A percentile compares a stretch with the other conserved stretches of the same genome.
phyloP scores from a whole-genome alignment of 1,284 basidiomycete genomes.

The Amylostereum areolatum region DNA sequence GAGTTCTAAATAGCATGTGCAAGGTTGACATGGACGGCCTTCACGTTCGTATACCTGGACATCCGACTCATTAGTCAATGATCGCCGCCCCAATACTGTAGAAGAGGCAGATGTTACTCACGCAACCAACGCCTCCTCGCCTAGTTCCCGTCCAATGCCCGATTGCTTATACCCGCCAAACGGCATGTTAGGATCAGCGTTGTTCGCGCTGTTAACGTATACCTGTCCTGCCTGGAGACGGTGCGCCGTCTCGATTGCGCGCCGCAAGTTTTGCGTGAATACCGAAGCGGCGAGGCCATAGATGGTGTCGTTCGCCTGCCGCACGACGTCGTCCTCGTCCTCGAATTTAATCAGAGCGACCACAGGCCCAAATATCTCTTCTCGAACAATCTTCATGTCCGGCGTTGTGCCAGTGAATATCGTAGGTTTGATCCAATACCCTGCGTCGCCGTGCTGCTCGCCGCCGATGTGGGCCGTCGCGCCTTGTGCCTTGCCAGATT shows the following conservation, averaged over 20 bases:
- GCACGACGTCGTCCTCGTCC: slow-evolving; percentile 59
- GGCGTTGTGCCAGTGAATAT: slow-evolving; percentile 78
- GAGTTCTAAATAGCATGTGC: too few relatives aligned
- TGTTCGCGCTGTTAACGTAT: slow-evolving; percentile 77
- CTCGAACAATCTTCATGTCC: slow-evolving; percentile 83
- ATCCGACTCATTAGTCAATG: too few relatives aligned
- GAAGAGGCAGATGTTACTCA: too few relatives aligned
- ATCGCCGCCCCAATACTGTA: too few relatives aligned
- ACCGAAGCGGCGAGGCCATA: slow-evolving; percentile 86
- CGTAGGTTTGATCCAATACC: slow-evolving; percentile 76
- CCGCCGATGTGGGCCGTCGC: slow-evolving; percentile 82
- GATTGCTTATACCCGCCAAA: slow-evolving; percentile 90
- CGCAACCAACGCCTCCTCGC: slow-evolving; percentile 78
- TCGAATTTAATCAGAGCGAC: slow-evolving; percentile 71
- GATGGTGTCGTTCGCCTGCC: slow-evolving; percentile 77
- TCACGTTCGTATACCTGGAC: too few relatives aligned
- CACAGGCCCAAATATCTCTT: slow-evolving; percentile 92
- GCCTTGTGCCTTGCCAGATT: slow-evolving; percentile 78
- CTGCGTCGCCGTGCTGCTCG: slow-evolving; percentile 64
- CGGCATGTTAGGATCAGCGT: slow-evolving; percentile 59
- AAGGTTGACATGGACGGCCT: too few relatives aligned
- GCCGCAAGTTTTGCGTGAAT: slow-evolving; percentile 76
- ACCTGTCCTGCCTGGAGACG: slow-evolving; percentile 79
- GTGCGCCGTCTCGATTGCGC: slow-evolving; percentile 73
- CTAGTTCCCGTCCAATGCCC: slow-evolving; percentile 82